Evolutionary conservation across 345 rosid genomes (phyloP).

Genomic region (Brassica incana): DNA sequence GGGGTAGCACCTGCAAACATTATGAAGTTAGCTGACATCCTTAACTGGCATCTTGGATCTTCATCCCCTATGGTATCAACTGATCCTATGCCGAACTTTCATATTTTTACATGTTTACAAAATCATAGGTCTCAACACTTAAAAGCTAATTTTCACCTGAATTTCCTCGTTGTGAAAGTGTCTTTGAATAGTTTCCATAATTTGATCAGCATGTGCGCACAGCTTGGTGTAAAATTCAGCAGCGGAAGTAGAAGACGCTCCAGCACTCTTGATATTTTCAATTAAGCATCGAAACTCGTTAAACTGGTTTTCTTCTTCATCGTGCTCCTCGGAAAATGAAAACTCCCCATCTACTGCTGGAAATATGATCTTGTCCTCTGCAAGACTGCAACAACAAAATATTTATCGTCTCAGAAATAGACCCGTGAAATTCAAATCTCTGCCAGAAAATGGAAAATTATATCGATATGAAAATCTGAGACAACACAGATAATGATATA

Average conservation of each 20-base stretch:
- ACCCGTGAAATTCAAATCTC: not conserved
- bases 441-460: not conserved
- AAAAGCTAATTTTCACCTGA: slow-evolving; percentile 56
- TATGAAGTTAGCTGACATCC: slow-evolving; percentile 28
- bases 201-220: slow-evolving; percentile 83
- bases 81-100: slow-evolving; percentile 22
- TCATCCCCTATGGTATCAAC: slow-evolving; percentile 17
- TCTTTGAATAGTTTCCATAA: slow-evolving; percentile 67
- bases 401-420: slow-evolving; percentile 20
- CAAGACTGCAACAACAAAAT: slow-evolving; percentile 58
- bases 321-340: slow-evolving; percentile 75
- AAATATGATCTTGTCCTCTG: slow-evolving; percentile 86
- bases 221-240: slow-evolving; percentile 71
- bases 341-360: slow-evolving; percentile 84
- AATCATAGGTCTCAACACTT: slow-evolving; percentile 20
- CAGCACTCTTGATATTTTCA: slow-evolving; percentile 72
- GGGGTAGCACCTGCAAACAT: slow-evolving; percentile 75
- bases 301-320: slow-evolving; percentile 79
- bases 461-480: slow-evolving; percentile 16
- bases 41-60: slow-evolving; percentile 21
- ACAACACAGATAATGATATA: slow-evolving; percentile 10
- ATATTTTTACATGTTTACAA: slow-evolving; percentile 18
- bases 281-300: slow-evolving; percentile 72
- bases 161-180: slow-evolving; percentile 83
- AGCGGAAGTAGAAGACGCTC: slow-evolving; percentile 68